Conservation (phyloP, 2,329 filamentous ascomycete species). For the Clonostachys chloroleuca region DNA sequence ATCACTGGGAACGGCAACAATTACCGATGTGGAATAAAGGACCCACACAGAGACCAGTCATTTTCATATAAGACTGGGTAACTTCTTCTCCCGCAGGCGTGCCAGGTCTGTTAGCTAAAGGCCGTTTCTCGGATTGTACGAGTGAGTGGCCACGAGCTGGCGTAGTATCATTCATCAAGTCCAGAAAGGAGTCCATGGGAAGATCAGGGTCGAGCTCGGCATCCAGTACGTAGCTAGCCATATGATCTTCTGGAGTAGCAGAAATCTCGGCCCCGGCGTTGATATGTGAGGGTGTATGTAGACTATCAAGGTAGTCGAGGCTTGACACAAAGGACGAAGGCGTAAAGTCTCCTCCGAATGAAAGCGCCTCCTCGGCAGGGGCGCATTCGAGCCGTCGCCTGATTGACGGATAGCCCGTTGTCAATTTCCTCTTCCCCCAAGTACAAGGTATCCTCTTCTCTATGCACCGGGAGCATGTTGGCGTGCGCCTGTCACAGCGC, state of each 20-base stretch:
- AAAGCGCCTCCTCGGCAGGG: too few relatives aligned
- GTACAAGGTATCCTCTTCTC: conserved; percentile 20
- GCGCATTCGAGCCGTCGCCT: too few relatives aligned
- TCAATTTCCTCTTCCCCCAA: conserved; percentile 12
- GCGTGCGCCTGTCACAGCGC: conserved; percentile 25
- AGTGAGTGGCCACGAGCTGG: neutral
- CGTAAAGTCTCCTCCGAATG: too few relatives aligned
- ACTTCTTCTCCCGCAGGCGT: neutral
- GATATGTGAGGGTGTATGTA: too few relatives aligned
- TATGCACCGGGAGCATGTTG: conserved; percentile 22
- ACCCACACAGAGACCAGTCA: neutral
- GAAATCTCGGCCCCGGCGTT: too few relatives aligned
- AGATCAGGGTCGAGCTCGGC: neutral
- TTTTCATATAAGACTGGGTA: neutral
- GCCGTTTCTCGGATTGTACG: neutral
- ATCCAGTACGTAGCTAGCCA: too few relatives aligned
- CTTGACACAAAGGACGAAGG: too few relatives aligned
- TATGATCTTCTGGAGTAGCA: too few relatives aligned
- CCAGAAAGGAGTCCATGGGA: neutral
- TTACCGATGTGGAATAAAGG: too few relatives aligned
- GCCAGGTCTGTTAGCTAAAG: neutral
- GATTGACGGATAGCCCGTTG: too few relatives aligned
- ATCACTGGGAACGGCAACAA: too few relatives aligned
- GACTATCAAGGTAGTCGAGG: too few relatives aligned
- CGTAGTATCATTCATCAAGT: neutral